A percentile compares a stretch with the other conserved stretches of the same genome.
These are phyloP conservation scores for Dovyalis caffra DNA, from an alignment of 345 rosid species.

Conservation along the genomic window DNA sequence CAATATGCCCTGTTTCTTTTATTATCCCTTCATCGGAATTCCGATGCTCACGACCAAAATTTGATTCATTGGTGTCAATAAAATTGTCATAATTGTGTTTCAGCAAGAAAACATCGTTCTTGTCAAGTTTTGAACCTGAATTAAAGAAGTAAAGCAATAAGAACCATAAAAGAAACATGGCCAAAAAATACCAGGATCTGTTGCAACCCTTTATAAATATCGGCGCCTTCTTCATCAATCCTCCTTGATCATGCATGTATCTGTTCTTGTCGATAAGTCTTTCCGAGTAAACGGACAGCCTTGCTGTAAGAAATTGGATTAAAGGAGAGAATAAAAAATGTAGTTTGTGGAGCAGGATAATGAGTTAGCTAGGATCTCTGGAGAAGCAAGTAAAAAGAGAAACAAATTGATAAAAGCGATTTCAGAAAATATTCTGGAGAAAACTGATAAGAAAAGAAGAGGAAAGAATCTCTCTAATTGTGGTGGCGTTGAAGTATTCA, in stretches of 20 bases:
- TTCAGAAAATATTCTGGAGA: not conserved
- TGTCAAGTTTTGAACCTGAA: conserved; percentile 32
- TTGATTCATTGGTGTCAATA: conserved; percentile 14
- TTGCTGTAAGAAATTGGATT: not conserved
- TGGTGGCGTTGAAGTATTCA: conserved; percentile 22
- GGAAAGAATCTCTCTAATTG: no score
- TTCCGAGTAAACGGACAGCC: no score
- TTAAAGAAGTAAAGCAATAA: conserved; percentile 43
- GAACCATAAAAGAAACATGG: conserved; percentile 45
- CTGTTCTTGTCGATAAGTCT: not conserved
- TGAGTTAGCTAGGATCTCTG: no score
- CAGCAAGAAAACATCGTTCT: conserved; percentile 27
- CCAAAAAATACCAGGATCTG: conserved; percentile 49
- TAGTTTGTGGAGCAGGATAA: no score
- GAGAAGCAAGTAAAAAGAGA: no score
- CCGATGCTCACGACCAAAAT: conserved; percentile 13
- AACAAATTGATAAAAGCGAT: not conserved
- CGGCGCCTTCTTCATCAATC: conserved; percentile 36
- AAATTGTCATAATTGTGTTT: conserved; percentile 12
- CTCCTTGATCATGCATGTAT: conserved; percentile 19
- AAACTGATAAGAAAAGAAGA: not conserved
- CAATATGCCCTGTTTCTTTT: not conserved
- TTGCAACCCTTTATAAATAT: conserved; percentile 34
- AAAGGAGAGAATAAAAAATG: not conserved
- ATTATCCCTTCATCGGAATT: not conserved